A percentile compares a stretch with the other conserved stretches of the same genome.
phyloP scores from a whole-genome alignment of 2,329 filamentous ascomycete genomes.

The Fusarium algeriense region DNA sequence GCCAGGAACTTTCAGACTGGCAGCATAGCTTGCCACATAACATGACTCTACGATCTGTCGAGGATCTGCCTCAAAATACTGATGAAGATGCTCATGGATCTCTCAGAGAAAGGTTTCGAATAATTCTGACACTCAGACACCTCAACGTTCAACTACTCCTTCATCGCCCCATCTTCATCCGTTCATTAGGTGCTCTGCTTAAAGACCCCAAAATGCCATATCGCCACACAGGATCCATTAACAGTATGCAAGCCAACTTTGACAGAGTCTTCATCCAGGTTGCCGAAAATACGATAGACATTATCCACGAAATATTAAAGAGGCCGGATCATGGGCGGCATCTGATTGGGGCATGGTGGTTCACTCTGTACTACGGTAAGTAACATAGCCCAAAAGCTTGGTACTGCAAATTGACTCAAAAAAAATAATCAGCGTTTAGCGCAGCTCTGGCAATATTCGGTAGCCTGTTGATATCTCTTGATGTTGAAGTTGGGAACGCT shows the following conservation, averaged over 20 bases:
- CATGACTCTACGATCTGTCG: background rate
- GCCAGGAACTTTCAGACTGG: constrained; percentile 35
- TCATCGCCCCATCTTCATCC: constrained; percentile 3
- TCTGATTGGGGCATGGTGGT: constrained; percentile 39
- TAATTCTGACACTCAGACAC: background rate
- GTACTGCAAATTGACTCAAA: accelerated
- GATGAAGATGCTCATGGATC: background rate
- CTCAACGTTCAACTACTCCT: constrained; percentile 10
- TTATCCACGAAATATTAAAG: constrained; percentile 16
- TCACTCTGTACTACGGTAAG: constrained; percentile 36
- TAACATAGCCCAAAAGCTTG: accelerated
- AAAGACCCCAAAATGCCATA: background rate
- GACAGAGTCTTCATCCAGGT: constrained; percentile 7
- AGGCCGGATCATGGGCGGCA: constrained; percentile 6
- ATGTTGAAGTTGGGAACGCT: background rate
- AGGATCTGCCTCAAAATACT: background rate
- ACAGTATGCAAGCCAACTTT: constrained; percentile 26
- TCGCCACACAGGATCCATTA: background rate
- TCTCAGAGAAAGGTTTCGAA: background rate
- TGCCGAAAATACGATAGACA: constrained; percentile 20
- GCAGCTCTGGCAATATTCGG: constrained; percentile 27
- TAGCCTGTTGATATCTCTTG: constrained; percentile 5
- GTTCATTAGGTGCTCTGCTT: background rate
- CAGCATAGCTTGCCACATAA: background rate
- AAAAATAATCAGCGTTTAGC: constrained; percentile 25